Evolutionary conservation across 2,329 filamentous ascomycete genomes (phyloP), one percentile per base, ranked within the genome.

Genomic region (Apiospora malaysiana): DNA sequence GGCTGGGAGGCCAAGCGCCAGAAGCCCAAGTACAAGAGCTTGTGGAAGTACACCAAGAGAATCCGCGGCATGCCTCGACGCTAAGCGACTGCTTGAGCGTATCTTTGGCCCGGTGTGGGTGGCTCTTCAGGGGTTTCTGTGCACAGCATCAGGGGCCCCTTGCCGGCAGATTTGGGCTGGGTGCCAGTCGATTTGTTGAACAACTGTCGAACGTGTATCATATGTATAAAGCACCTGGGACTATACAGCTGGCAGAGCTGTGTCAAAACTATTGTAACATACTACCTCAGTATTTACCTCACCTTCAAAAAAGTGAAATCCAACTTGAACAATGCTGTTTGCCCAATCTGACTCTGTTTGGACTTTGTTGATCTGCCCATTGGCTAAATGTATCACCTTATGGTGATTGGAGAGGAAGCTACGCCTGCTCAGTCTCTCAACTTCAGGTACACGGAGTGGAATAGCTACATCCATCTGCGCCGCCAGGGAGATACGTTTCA

Each of bases 1-100:
- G 90, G 90, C 73, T 92, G 90, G 90, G 90, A 92, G 76, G 90
- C 89, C 77, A 90, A 89, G 85, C 85, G 87, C 77, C 85, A 90
- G 78, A 87, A 88, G 74, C 85, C 87, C 80, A 91, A 91, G 87
- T 92, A 89, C 84, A 86, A 85, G 77, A 84, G 88, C 73, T 81
- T 91, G 74, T 90, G 88, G 88, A 90, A 90, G 86, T 90, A 90
- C 81, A 89, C 86, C 77, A 89, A 88, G 84, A 85, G 86, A 72
- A 89, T 90, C 81, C 77, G 72, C 72, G 73, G 72, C 63, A 45
- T 71, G 66, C 69, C 69, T 16, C 69, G 71, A 21, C 69, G 69
- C 10, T 51, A 51, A 70, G 51, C 47, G 21, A 25, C 23, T 37
- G 37, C 2, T n/a, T 25, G 42, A 12, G 37, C 18, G 32, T 49